Evolutionary conservation across 2,329 filamentous ascomycete species (phyloP), one percentile per base, ranked within the genome.

Genomic region (Colletotrichum caudatum): DNA sequence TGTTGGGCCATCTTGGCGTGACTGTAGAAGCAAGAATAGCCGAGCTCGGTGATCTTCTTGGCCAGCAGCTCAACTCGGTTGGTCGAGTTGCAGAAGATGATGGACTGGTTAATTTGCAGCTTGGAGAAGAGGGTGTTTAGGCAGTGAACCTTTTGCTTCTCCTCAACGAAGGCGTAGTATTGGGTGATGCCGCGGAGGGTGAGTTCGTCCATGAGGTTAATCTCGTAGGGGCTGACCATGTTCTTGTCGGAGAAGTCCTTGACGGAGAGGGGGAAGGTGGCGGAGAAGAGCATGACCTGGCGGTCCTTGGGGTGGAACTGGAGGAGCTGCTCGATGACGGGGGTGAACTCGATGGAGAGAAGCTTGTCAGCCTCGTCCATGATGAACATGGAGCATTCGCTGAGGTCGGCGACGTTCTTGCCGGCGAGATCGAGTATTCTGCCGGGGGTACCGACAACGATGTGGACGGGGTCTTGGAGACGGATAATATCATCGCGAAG

Each of bases 341-440:
- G 94, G 8, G 96, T 99, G 80, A 99, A 99, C 81, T 99, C 96
- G 71, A 94, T 90, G 8, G 96, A 99, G 62, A 99, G 89, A 73
- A 99, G 91, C 86, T 99, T 99, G 84, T 99, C 96, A 66, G 96
- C 96, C 82, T 99, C 96, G 79, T 99, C 96, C 96, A 99, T 99
- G 84, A 99, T 94, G 81, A 99, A 99, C 79, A 97, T 98, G 77
- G 94, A 92, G 81, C 96, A 98, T 84, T 97, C 93, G 78, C 95
- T 97, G 61, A 99, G 89, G 82, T 99, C 96, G 74, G 96, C 96
- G 72, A 99, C 95, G 75, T 93, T 94, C 85, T 99, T 98, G 81
- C 95, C 94, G 71, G 96, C 95, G 76, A 99, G 86, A 85, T 99
- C 96, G 74, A 98, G 90, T 78, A 99, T 98, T 86, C 96, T 91